phyloP scores from a whole-genome alignment of 106 monocot species.

The Allium sativum region DNA sequence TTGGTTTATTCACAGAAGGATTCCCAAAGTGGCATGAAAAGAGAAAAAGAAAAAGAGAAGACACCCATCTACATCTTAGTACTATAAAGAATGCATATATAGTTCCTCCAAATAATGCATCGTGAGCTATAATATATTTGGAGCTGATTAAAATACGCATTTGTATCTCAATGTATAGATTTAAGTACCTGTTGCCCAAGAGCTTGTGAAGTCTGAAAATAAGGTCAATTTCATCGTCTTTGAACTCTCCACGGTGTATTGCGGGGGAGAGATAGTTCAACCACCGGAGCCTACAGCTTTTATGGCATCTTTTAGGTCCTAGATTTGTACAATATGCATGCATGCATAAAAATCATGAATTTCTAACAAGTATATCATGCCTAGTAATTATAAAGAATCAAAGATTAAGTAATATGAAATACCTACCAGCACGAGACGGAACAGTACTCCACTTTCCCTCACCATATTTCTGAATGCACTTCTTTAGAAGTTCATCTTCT shows the following conservation, averaged over 20 bases:
- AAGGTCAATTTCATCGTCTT: background rate
- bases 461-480: constrained; percentile 2
- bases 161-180: no score
- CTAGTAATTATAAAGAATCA: background rate
- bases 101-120: no score
- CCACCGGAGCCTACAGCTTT: constrained; percentile 1
- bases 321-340: background rate
- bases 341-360: background rate
- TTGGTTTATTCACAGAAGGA: no score
- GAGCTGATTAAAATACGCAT: no score
- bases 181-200: constrained; percentile 1
- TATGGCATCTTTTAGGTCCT: constrained; percentile 1
- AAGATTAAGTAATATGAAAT: background rate
- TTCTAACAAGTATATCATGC: background rate
- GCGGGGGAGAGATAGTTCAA: background rate
- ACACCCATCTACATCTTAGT: no score
- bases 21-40: no score
- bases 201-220: constrained; percentile 6
- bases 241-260: constrained; percentile 1
- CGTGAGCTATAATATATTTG: no score
- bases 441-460: constrained; percentile 1
- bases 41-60: no score
- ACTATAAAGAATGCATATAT: no score
- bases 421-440: background rate
- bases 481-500: background rate